Evolutionary conservation across 176 grass and related monocot genomes (phyloP).

Genomic region (Cocos nucifera): DNA sequence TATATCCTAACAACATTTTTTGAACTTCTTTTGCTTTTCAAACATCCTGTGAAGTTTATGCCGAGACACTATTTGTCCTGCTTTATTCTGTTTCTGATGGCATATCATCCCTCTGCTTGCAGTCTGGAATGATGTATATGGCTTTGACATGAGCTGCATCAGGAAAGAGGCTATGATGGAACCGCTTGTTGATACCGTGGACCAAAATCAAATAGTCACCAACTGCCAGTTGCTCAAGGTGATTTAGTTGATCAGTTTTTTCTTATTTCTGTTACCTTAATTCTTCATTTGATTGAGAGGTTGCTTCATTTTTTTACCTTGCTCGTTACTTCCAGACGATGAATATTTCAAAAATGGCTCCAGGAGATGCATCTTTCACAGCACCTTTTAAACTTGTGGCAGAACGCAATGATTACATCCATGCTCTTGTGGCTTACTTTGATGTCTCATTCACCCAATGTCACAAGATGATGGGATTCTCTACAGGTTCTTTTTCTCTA

Average conservation of each 20-base stretch:
- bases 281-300: constrained; percentile 1
- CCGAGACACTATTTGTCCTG: too few relatives aligned
- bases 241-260: not conserved
- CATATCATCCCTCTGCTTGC: constrained; percentile 1
- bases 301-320: not conserved
- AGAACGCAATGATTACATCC: constrained; percentile 82
- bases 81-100: too few relatives aligned
- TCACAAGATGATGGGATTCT: constrained; percentile 88
- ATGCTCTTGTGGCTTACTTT: constrained; percentile 92
- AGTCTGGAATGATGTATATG: constrained; percentile 97
- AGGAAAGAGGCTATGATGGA: constrained; percentile 93
- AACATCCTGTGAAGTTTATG: too few relatives aligned
- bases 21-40: too few relatives aligned
- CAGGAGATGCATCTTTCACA: constrained; percentile 76
- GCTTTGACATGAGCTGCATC: constrained; percentile 98
- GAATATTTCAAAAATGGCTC: constrained; percentile 90
- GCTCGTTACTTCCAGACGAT: constrained; percentile 50
- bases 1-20: too few relatives aligned
- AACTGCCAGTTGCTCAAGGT: constrained; percentile 84
- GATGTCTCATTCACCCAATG: constrained; percentile 91
- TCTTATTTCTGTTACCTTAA: not conserved
- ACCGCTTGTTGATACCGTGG: constrained; percentile 85
- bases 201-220: constrained; percentile 87
- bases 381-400: constrained; percentile 86
- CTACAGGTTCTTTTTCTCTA: constrained; percentile 45